Evolutionary conservation across 2,329 filamentous ascomycete species (phyloP).

Genomic region (Trichoderma sp.): DNA sequence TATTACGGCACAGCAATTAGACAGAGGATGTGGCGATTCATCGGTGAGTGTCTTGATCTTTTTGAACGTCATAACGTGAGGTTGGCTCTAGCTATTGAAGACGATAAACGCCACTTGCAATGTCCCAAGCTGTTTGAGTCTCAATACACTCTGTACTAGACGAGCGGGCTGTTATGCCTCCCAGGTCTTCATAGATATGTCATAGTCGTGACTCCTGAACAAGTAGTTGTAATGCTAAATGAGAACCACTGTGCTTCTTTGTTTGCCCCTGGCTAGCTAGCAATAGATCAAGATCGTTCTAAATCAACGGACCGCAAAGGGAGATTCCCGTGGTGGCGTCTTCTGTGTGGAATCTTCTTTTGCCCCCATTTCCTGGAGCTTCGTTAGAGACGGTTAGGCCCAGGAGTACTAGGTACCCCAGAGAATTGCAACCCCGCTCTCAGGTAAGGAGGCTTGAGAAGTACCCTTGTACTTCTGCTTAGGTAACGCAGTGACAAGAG

Average conservation of each 20-base stretch:
- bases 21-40: not conserved
- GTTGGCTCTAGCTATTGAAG: too few species aligned
- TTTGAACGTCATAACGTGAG: not conserved
- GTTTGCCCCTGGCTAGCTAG: not conserved
- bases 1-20: not conserved
- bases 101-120: not conserved
- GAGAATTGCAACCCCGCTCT: not conserved
- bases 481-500: not conserved
- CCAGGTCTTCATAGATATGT: not conserved
- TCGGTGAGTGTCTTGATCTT: not conserved
- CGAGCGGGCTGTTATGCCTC: not conserved
- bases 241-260: not conserved
- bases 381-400: not conserved
- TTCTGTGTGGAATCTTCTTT: not conserved
- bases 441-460: not conserved
- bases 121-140: not conserved
- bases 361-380: not conserved
- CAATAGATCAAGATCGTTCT: not conserved
- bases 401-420: not conserved
- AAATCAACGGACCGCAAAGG: not conserved
- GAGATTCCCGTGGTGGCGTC: conserved; percentile 1
- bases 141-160: not conserved
- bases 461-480: not conserved
- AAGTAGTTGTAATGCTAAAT: not conserved
- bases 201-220: not conserved